phyloP scores from a whole-genome alignment of 2,329 filamentous ascomycete species.

The Albophoma yamanashiensis region DNA sequence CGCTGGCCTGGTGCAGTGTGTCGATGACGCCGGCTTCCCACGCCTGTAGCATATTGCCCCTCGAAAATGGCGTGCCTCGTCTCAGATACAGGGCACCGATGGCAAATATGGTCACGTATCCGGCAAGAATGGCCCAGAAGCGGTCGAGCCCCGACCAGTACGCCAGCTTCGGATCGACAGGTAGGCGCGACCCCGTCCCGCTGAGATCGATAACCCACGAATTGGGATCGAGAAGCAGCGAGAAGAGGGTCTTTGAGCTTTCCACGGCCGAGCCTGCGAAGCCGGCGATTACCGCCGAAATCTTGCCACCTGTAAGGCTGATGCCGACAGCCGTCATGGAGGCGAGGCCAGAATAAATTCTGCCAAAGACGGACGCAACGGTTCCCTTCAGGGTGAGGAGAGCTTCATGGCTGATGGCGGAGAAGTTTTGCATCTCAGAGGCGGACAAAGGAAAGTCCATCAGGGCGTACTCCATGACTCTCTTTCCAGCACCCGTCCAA shows the following conservation, averaged over 20 bases:
- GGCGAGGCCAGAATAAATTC: slow-evolving; percentile 25
- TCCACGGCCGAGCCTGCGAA: slow-evolving; percentile 6
- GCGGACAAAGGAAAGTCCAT: slow-evolving; percentile 40
- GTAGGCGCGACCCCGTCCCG: slow-evolving; percentile 23
- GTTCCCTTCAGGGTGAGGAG: slow-evolving; percentile 49
- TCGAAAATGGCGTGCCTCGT: slow-evolving; percentile 58
- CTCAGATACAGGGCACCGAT: slow-evolving; percentile 71
- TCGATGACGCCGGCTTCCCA: slow-evolving; percentile 75
- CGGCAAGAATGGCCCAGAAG: slow-evolving; percentile 63
- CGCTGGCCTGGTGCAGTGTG: slow-evolving; percentile 80
- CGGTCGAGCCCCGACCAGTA: slow-evolving; percentile 58
- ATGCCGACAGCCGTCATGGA: slow-evolving; percentile 37
- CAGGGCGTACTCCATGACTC: slow-evolving; percentile 39
- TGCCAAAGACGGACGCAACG: slow-evolving; percentile 28
- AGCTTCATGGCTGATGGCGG: slow-evolving; percentile 63
- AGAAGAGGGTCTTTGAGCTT: slow-evolving; percentile 9
- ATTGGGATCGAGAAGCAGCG: slow-evolving; percentile 32
- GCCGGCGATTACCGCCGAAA: slow-evolving; percentile 3
- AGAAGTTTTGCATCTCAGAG: slow-evolving; percentile 65
- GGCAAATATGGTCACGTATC: slow-evolving; percentile 68
- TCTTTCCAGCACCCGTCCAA: slow-evolving; percentile 29
- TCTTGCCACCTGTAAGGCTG: slow-evolving; percentile 3
- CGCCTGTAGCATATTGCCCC: slow-evolving; percentile 41
- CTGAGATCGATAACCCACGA: slow-evolving; percentile 50
- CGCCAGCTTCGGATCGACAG: slow-evolving; percentile 47